Percentiles rank a stretch among this genome's conserved stretches.
These are phyloP conservation scores for Lodderomyces elongisporus DNA, from an alignment of 1,139 yeast genomes.

Conservation along the genomic window DNA sequence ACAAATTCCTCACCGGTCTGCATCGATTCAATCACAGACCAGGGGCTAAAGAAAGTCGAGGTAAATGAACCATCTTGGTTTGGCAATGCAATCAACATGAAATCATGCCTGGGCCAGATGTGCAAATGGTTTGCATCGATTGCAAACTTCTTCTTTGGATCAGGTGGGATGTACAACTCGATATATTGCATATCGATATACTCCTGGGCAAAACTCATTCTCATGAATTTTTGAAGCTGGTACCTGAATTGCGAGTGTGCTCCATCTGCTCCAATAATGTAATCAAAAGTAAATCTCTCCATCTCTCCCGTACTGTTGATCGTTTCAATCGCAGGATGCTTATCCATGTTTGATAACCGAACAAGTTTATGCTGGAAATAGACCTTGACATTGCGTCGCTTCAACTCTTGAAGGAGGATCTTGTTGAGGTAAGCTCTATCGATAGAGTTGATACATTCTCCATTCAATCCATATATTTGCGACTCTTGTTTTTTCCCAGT, in stretches of 20 bases:
- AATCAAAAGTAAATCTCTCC: conserved; percentile 40
- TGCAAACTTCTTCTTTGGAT: conserved; percentile 28
- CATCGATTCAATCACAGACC: conserved; percentile 56
- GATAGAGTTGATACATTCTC: conserved; percentile 81
- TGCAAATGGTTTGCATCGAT: conserved; percentile 78
- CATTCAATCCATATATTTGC: conserved; percentile 77
- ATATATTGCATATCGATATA: conserved; percentile 82
- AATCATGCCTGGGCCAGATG: conserved; percentile 87
- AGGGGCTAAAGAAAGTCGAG: conserved; percentile 83
- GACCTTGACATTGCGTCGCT: conserved; percentile 36
- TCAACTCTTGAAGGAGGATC: conserved; percentile 58
- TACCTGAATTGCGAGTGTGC: conserved; percentile 71
- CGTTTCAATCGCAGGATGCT: conserved; percentile 7
- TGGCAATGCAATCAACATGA: conserved; percentile 87
- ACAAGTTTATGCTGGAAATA: conserved; percentile 57
- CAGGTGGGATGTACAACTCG: conserved; percentile 70
- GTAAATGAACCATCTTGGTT: conserved; percentile 85
- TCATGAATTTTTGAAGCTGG: conserved; percentile 59
- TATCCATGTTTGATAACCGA: conserved; percentile 24
- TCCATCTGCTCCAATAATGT: conserved; percentile 83
- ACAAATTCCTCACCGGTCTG: conserved; percentile 39
- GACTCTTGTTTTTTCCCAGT: conserved; percentile 58
- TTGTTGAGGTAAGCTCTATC: conserved; percentile 70
- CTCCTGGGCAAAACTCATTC: conserved; percentile 71
- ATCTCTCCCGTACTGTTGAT: conserved; percentile 17